Conservation (phyloP, 768 basidiomycete species). For the Hydnomerulius pinastri region DNA sequence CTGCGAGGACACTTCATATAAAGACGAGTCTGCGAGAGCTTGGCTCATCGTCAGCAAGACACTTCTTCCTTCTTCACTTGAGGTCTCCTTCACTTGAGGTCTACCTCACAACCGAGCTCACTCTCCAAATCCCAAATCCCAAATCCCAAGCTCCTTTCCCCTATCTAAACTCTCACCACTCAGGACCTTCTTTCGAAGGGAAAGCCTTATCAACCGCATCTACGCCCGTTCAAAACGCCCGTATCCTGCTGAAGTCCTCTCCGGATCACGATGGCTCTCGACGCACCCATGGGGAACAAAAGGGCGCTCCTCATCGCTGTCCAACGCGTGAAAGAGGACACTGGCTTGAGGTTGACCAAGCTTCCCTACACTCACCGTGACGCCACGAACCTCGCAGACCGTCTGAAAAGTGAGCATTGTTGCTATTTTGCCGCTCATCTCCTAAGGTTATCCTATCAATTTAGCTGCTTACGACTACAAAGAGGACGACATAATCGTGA, state of each 20-base stretch:
- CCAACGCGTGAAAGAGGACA: conserved; percentile 7
- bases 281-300: conserved; percentile 3
- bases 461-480: conserved; percentile 42
- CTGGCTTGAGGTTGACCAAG: not conserved
- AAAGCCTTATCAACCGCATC: not conserved
- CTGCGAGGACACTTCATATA: too few species aligned
- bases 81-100: too few species aligned
- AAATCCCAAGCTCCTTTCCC: too few species aligned
- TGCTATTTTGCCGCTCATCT: not conserved
- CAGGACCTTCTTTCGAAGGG: not conserved
- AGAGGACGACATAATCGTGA: conserved; percentile 40
- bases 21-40: too few species aligned
- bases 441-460: conserved; percentile 3
- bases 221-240: not conserved
- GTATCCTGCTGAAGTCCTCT: not conserved
- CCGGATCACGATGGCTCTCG: not conserved
- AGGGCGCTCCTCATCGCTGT: conserved; percentile 24
- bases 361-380: conserved; percentile 25
- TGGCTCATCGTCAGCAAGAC: too few species aligned
- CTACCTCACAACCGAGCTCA: too few species aligned
- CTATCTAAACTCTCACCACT: not conserved
- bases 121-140: too few species aligned
- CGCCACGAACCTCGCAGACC: conserved; percentile 8
- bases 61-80: too few species aligned
- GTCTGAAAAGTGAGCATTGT: conserved; percentile 19